Evolutionary conservation across 768 basidiomycete genomes (phyloP).

Genomic region (Pisolithus marmoratus): DNA sequence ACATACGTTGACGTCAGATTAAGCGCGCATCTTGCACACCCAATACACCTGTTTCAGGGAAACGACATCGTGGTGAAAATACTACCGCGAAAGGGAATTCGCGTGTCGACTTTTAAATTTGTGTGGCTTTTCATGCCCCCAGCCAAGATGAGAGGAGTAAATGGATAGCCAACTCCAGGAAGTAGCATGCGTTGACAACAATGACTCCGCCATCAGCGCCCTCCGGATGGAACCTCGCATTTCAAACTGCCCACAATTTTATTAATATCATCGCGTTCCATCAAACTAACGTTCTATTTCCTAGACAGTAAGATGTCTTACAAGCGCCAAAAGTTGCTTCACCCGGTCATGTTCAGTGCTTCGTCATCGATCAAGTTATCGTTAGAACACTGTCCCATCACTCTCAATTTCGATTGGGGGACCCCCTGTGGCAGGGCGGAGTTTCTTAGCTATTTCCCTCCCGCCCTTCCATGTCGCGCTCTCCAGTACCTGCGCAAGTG

Average conservation of each 20-base stretch:
- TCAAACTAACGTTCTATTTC: neutral
- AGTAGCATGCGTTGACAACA: conserved; percentile 10
- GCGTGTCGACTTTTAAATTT: neutral
- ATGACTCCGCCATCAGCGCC: conserved; percentile 47
- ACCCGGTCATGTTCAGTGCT: neutral
- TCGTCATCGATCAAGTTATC: neutral
- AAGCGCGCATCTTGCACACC: neutral
- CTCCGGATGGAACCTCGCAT: conserved; percentile 40
- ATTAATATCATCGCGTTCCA: neutral
- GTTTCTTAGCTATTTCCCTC: conserved; percentile 80
- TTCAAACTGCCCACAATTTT: neutral
- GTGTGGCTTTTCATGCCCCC: neutral
- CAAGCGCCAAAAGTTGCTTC: too few species aligned
- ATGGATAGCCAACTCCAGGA: neutral
- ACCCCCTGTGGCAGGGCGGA: conserved; percentile 67
- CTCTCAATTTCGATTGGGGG: conserved; percentile 85
- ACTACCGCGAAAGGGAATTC: neutral
- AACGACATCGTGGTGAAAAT: neutral
- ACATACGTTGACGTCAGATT: neutral
- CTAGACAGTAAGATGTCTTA: neutral
- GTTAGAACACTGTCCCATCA: conserved; percentile 76
- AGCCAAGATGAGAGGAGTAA: neutral
- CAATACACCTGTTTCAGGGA: neutral
- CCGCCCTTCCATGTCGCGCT: conserved; percentile 97
- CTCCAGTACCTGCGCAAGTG: conserved; percentile 86